A percentile compares a stretch with the other conserved stretches of the same genome.
phyloP scores from a whole-genome alignment of 345 rosid genomes.

The Anacardium occidentale region DNA sequence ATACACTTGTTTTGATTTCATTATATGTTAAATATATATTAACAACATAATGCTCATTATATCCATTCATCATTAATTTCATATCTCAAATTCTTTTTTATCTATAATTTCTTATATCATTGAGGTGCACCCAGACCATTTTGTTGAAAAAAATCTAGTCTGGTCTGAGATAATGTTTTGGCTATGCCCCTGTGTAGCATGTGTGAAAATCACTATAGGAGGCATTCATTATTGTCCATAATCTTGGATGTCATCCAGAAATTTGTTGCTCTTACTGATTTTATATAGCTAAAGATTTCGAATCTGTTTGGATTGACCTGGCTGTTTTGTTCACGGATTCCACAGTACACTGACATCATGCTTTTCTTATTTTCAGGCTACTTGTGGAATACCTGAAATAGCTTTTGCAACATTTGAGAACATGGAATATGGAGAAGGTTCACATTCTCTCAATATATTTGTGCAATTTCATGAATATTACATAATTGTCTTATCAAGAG shows the following conservation, averaged over 20 bases:
- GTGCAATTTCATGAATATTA: neutral
- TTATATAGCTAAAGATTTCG: slow-evolving; percentile 2
- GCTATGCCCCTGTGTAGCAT: too few species aligned
- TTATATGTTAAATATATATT: too few species aligned
- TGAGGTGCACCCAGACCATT: too few species aligned
- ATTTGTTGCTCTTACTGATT: neutral
- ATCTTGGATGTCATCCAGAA: neutral
- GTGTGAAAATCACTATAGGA: neutral
- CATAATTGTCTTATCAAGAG: neutral
- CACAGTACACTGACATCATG: slow-evolving; percentile 22
- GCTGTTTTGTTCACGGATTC: slow-evolving; percentile 13
- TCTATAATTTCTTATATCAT: too few species aligned
- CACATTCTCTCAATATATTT: slow-evolving; percentile 22
- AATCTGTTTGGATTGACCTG: slow-evolving; percentile 9
- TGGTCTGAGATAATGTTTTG: too few species aligned
- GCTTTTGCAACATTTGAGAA: slow-evolving; percentile 90
- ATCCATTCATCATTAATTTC: too few species aligned
- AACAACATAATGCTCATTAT: too few species aligned
- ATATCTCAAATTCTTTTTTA: too few species aligned
- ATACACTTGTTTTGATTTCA: too few species aligned
- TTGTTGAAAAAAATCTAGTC: too few species aligned
- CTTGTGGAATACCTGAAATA: slow-evolving; percentile 92
- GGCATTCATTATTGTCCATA: neutral
- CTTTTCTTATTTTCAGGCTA: slow-evolving; percentile 54
- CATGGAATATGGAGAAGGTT: slow-evolving; percentile 99